A percentile compares a stretch with the other conserved stretches of the same genome.
These are phyloP conservation scores for Heliamphora ciliata DNA, from an alignment of 179 eudicot species.

Conservation along the genomic window DNA sequence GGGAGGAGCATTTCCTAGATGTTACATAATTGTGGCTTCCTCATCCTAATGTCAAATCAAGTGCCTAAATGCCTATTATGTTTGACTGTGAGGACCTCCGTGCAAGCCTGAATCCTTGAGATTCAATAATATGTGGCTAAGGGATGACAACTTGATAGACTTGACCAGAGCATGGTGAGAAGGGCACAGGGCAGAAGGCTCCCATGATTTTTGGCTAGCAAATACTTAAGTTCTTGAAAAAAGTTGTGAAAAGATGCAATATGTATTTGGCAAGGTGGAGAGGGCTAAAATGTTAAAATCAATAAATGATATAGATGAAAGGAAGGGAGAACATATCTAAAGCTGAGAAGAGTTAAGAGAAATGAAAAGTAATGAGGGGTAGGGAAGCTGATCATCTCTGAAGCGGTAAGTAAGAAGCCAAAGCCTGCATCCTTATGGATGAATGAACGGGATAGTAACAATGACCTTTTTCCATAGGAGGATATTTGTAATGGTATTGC, in stretches of 20 bases:
- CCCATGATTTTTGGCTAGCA: neutral
- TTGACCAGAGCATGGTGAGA: neutral
- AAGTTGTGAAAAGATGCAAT: neutral
- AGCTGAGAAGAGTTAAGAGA: neutral
- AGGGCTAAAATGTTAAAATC: neutral
- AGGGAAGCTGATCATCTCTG: too few species aligned
- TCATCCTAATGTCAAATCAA: neutral
- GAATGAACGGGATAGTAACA: too few species aligned
- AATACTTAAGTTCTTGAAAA: neutral
- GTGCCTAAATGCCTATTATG: neutral
- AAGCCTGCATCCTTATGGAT: too few species aligned
- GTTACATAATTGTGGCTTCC: neutral
- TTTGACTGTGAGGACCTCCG: neutral
- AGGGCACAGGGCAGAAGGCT: neutral
- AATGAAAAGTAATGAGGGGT: too few species aligned
- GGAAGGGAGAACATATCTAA: neutral
- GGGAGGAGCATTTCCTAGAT: neutral
- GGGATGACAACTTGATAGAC: neutral
- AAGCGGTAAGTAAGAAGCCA: too few species aligned
- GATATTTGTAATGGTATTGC: too few species aligned
- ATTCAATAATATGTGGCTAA: neutral
- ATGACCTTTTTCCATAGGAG: too few species aligned
- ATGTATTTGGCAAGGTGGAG: neutral
- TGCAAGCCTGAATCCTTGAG: neutral
- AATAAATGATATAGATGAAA: neutral